Conservation (phyloP, 2,329 filamentous ascomycete species). For the Anthostomella pinea region DNA sequence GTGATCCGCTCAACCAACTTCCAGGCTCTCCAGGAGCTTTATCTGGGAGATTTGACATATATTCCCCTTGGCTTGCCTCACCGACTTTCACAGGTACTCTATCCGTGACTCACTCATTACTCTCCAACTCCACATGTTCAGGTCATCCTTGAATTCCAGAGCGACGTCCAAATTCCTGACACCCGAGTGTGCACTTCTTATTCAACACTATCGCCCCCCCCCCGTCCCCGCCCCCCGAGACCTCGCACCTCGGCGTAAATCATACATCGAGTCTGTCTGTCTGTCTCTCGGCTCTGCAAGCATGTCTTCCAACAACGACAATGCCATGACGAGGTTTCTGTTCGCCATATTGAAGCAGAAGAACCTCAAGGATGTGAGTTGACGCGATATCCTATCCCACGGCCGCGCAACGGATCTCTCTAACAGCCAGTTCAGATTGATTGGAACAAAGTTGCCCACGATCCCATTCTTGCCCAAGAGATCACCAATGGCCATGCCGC, state of each 20-base stretch:
- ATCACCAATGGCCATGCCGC: conserved; percentile 61
- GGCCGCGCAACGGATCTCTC: conserved; percentile 1
- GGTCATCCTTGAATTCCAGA: conserved; percentile 21
- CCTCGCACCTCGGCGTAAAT: too few species aligned
- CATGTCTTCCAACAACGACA: conserved; percentile 56
- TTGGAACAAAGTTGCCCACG: conserved; percentile 55
- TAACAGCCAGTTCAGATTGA: conserved; percentile 47
- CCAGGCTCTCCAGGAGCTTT: conserved; percentile 25
- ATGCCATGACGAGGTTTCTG: conserved; percentile 55
- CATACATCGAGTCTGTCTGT: conserved; percentile 9
- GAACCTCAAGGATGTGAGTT: conserved; percentile 57
- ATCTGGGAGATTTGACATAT: conserved; percentile 34
- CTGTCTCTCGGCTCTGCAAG: conserved; percentile 19
- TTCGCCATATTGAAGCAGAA: conserved; percentile 60
- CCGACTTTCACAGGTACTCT: conserved; percentile 36
- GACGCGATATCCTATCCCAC: conserved; percentile 1
- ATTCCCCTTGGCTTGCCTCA: conserved; percentile 38
- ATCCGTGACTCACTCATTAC: conserved; percentile 39
- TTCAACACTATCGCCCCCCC: conserved; percentile 21
- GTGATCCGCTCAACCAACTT: conserved; percentile 29
- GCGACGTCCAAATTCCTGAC: conserved; percentile 18
- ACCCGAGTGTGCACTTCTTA: conserved; percentile 29
- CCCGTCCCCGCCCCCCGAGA: too few species aligned
- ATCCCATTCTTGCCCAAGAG: conserved; percentile 50
- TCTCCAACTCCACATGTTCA: conserved; percentile 30